Base-by-base conservation (phyloP, 345 rosid species). In the Moricandia arvensis region DNA sequence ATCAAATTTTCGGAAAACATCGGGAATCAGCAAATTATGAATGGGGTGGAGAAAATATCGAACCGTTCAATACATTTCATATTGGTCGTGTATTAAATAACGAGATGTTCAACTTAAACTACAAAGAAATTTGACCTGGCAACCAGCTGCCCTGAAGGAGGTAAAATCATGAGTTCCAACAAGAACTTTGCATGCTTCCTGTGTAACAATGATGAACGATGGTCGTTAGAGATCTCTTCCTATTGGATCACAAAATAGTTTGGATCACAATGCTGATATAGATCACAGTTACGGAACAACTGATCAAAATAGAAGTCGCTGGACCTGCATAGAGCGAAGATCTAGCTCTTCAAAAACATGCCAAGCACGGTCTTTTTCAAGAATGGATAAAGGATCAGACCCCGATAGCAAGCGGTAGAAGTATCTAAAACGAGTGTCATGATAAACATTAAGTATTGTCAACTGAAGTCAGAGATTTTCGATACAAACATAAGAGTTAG, bases 131-230 rank as follows among this genome's bases (percentile, higher is more conserved):
- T 37, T 59, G 63, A 78, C 97, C 95, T 91, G 96, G 80, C 98
- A 91, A 84, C 95, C 90, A 76, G 91, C 35, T 68, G 97, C 96
- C 83, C 97, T 84, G 86, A 94, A 94, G 85, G 98, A 91, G 82
- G 93, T 91, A 80, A 94, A 94, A 82, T 94, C 97, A 75, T 90
- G 97, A 68, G 75, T 70, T 27, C 98, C 98, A 79, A 83, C 82
- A 78, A 94, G 96, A 82, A 90, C 77, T 85, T 80, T 87, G 92
- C 98, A 91, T 55, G 97, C 97, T 82, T 88, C 96, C 98, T 94
- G 91, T 76, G 82, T 31, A 61, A 43, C 73, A 59, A 77, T 35
- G 68, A 66, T 68, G 49, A 66, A 73, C 9, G 6, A 51, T 35
- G n/a, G 8, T 41, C 38, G 2, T 78, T 51, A 66, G 69, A 35